Base-by-base conservation (phyloP, 78 protist species). In the Anaeramoeba flamelloides region DNA sequence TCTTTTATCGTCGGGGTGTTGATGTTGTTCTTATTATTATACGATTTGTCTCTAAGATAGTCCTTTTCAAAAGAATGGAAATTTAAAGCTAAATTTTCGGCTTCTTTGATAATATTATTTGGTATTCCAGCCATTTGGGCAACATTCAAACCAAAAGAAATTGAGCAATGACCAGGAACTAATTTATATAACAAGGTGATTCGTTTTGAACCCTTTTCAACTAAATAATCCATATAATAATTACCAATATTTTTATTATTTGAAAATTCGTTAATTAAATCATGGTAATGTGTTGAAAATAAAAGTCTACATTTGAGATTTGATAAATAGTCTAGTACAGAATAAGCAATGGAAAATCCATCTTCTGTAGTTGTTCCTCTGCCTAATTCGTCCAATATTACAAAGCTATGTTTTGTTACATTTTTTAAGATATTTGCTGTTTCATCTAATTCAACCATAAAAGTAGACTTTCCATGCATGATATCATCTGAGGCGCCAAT, bases 211-310 rank as follows among this genome's bases (percentile, higher is more conserved):
- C 17, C 78, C 8, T 36, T 36, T 32, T 3, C 1, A 39, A 0
- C 3, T 36, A 1, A 1, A 2, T 41, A 3, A 0, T 41, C 74
- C 1, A 92, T 86, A 4, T 86, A 39, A 86, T 31, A 86, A 64
- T 38, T 38, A 12, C 31, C 3, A 36, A 77, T 34, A 8, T 53
- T 53, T 86, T 2, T 2, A 34, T 33, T 2, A 2, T 2, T 31
- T 39, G 8, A 26, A 4, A 4, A 87, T 79, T 94, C 95, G 39
- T 86, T 75, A 32, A 89, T 79, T 36, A 96, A 87, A 74, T 81
- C 74, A 84, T 94, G 97, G 81, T 96, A 94, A 84, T 97, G 99
- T 4, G 99, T 97, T 36, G 96, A 84, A 83, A 97, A 96, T 40
- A 97, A 74, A 64, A 89, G 84, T 33, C 90, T 77, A 80, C 97